Evolutionary conservation across 78 protist species (phyloP).

Genomic region (Goniomonas avonlea): DNA sequence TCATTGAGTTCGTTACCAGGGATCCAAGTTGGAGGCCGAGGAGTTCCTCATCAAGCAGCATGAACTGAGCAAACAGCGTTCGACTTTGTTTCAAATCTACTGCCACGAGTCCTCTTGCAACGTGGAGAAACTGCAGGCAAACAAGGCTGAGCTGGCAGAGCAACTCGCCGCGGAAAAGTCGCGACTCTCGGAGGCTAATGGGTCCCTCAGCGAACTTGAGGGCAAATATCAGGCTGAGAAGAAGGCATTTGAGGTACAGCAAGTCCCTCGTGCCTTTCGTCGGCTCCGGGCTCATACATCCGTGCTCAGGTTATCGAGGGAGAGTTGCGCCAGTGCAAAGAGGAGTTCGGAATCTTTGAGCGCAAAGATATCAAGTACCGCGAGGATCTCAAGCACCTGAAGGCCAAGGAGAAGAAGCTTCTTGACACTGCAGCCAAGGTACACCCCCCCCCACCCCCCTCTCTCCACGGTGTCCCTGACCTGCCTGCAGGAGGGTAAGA

Average conservation of each 20-base stretch:
- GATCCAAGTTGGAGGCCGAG: slow-evolving; percentile 82
- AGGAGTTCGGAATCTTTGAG: slow-evolving; percentile 3
- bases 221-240: background rate
- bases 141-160: slow-evolving; percentile 6
- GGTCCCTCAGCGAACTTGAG: background rate
- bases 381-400: slow-evolving; percentile 4
- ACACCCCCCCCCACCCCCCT: too few relatives aligned
- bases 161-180: background rate
- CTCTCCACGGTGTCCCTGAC: slow-evolving; percentile 28
- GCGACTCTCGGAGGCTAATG: background rate
- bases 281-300: background rate
- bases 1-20: too few relatives aligned
- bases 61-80: slow-evolving; percentile 27
- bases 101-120: too few relatives aligned
- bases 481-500: background rate
- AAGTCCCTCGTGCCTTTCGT: too few relatives aligned
- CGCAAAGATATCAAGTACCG: slow-evolving; percentile 5
- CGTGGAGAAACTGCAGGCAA: too few relatives aligned
- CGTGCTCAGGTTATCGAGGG: slow-evolving; percentile 9
- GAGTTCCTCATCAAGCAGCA: slow-evolving; percentile 50
- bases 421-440: background rate
- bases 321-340: background rate
- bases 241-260: slow-evolving; percentile 7
- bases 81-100: too few relatives aligned
- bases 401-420: slow-evolving; percentile 35